Percentiles rank a stretch among this genome's conserved stretches.
phyloP scores from a whole-genome alignment of 2,329 filamentous ascomycete species.

The Aspergillus clavatus region DNA sequence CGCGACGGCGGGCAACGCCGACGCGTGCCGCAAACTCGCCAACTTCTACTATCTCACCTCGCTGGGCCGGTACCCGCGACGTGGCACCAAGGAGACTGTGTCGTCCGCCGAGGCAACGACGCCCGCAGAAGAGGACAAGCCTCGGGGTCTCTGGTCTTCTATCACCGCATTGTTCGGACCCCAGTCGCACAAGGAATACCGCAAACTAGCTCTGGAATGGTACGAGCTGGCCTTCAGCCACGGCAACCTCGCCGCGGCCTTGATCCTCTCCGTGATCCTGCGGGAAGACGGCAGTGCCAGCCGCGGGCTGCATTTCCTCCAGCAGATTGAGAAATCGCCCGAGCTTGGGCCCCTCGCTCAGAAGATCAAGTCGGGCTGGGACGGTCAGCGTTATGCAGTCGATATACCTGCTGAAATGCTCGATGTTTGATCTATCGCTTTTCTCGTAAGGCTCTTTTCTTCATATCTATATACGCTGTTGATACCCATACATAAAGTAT shows the following conservation, averaged over 20 bases:
- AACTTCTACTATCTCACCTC: conserved; percentile 35
- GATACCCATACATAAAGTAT: neutral
- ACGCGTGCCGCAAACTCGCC: conserved; percentile 31
- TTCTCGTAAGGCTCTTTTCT: neutral
- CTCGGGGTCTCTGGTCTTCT: neutral
- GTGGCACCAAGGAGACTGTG: conserved; percentile 12
- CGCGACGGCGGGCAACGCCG: conserved; percentile 24
- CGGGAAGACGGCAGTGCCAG: conserved; percentile 22
- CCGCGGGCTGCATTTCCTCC: conserved; percentile 14
- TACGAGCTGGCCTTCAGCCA: conserved; percentile 25
- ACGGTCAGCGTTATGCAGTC: conserved; percentile 13
- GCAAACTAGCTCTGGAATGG: conserved; percentile 31
- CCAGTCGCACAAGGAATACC: conserved; percentile 21
- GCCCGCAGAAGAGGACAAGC: neutral
- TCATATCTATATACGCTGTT: neutral
- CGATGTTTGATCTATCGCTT: conserved; percentile 15
- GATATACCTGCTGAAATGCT: conserved; percentile 16
- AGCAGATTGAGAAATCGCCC: conserved; percentile 9
- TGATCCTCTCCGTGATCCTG: conserved; percentile 27
- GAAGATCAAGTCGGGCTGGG: conserved; percentile 21
- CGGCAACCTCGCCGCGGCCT: conserved; percentile 17
- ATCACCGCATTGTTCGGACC: conserved; percentile 14
- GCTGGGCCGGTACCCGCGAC: conserved; percentile 21
- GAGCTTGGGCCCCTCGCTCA: conserved; percentile 7
- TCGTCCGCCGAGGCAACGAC: neutral